Percentiles rank a stretch among this genome's conserved stretches.
Conservation (phyloP, 768 basidiomycete genomes). For the Mycena pura region DNA sequence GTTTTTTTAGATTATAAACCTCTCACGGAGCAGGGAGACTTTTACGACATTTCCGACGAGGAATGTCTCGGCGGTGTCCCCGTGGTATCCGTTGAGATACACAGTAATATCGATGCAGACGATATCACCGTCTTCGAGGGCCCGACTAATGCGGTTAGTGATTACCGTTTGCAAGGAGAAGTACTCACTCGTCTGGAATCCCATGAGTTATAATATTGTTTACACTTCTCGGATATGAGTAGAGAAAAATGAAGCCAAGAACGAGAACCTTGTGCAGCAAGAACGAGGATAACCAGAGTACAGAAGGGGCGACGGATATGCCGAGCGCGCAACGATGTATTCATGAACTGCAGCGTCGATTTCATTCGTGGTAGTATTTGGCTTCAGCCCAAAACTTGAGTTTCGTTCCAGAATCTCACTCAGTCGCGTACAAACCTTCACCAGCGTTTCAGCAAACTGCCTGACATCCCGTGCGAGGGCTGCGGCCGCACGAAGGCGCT, state of each 20-base stretch:
- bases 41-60: slow-evolving; percentile 80
- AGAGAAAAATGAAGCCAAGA: slow-evolving; percentile 42
- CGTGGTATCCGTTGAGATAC: slow-evolving; percentile 84
- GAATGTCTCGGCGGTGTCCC: slow-evolving; percentile 88
- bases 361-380: slow-evolving; percentile 73
- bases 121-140: slow-evolving; percentile 82
- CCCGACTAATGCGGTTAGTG: slow-evolving; percentile 59
- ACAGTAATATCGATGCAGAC: slow-evolving; percentile 90
- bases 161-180: neutral
- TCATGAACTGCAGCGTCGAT: slow-evolving; percentile 80
- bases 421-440: slow-evolving; percentile 40
- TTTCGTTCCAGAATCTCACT: too few relatives aligned
- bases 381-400: slow-evolving; percentile 45
- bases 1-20: too few relatives aligned
- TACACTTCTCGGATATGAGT: slow-evolving; percentile 64
- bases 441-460: slow-evolving; percentile 58
- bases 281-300: slow-evolving; percentile 81
- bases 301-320: slow-evolving; percentile 86
- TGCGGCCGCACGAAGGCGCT: slow-evolving; percentile 58
- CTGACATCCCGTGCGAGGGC: slow-evolving; percentile 63
- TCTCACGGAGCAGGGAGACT: too few relatives aligned
- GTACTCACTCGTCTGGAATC: slow-evolving; percentile 84
- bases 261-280: slow-evolving; percentile 68
- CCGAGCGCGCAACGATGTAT: slow-evolving; percentile 67
- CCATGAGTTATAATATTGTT: slow-evolving; percentile 91